Base-by-base conservation (phyloP, 164 flowering plant species). In the Vitis cinerea region DNA sequence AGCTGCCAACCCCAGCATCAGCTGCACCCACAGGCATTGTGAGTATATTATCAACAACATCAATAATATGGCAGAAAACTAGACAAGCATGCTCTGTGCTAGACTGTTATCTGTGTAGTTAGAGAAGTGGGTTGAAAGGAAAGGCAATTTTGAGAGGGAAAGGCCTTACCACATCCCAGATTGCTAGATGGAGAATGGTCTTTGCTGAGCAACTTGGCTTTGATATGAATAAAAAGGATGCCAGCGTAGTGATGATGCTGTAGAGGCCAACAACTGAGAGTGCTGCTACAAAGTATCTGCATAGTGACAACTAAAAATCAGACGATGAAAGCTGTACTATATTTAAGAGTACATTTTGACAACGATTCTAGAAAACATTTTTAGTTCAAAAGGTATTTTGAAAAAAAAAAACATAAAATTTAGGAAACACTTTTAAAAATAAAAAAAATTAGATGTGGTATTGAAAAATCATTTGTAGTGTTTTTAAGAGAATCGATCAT, bases 201-300 rank as follows among this genome's bases (percentile, higher is more conserved):
- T 68, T 75, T 1, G 65, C 49, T 5, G 82, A 57, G 65, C 17
- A 63, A 52, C 23, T 59, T 8, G 81, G 87, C 77, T 85, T 90
- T 51, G 31, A 49, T 16, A 84, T 61, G 37, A 77, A 59, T 0
- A 67, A 27, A 8, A 85, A 13, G 14, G 91, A 83, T 0, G 73
- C 75, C 10, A 89, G 59, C 15, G 72, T 17, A 0, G 94, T 65
- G 62, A 85, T 27, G 48, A 88, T 52, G 61, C 89, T 78, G 80
- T 89, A 85, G 0, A 86, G 65, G 51, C 86, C 68, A 12, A 85
- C 82, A 2, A 81, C 82, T 0, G 88, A 77, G 11, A 87, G 64
- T 48, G 93, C 96, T 2, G 67, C 88, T 15, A 88, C 81, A 37
- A 90, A 84, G 76, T 87, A 90, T 86, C 96, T 93, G 86, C 84